Base-by-base conservation (phyloP, 176 grass and related monocot genomes). In the Typha latifolia region DNA sequence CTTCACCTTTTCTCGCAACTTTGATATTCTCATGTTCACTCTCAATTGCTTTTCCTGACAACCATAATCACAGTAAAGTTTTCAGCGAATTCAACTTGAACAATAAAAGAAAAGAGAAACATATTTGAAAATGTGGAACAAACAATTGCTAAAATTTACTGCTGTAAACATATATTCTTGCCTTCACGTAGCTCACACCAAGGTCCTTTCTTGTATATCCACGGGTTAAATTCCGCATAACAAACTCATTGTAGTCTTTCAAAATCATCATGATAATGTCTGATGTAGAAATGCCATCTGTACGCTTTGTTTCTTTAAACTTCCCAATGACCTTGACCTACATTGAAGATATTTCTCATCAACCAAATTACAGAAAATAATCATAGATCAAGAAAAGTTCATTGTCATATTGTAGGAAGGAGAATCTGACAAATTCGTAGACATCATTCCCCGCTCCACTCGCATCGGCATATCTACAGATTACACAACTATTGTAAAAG, bases 231-330 rank as follows among this genome's bases (percentile, higher is more conserved):
- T 99, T 99, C 15, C 94, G 89, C 83, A 87, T 99, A 26, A 99
- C 94, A 83, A 93, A 99, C 69, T 93, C 80, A 73, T 99, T 99
- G 74, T 99, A 99, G 63, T 85, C 94, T 82, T 99, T 99, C 49
- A 99, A 65, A 73, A 99, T 99, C 80, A 85, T 73, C 94, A 99
- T 99, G 81, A 99, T 99, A 69, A 96, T 69, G 77, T 96, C 93
- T 14, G 93, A 96, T 10, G 93, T 96, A 52, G 93, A 96, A 79
- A 96, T 89, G 13, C 93, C 93, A 27, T 91, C 88, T 18, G 93
- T 96, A 64, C 93, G 85, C 72, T 92, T 72, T 34, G 93, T 96
- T 75, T 92, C 93, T 66, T 89, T 92, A 81, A 96, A 96, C 55
- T 78, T 96, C 14, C 93, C 93, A 27, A 91, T 77, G 51, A 82